Evolutionary conservation across 2,329 filamentous ascomycete species (phyloP).

Genomic region (Clonostachys chloroleuca): DNA sequence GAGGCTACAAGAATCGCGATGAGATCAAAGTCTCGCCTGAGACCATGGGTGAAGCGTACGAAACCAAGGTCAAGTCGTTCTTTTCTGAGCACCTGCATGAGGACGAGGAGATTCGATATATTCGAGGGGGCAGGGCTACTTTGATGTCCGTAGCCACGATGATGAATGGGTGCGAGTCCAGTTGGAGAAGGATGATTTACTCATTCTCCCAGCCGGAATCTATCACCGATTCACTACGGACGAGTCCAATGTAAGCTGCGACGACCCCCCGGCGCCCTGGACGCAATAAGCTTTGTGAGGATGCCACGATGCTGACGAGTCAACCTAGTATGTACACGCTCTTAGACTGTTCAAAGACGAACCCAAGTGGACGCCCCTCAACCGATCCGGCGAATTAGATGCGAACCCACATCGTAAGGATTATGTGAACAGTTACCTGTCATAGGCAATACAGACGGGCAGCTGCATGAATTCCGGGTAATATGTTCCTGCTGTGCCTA

Average conservation of each 20-base stretch:
- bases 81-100: slow-evolving; percentile 96
- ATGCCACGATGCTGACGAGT: neutral
- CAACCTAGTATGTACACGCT: slow-evolving; percentile 80
- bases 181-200: slow-evolving; percentile 82
- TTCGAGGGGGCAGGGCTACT: slow-evolving; percentile 87
- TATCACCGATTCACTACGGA: slow-evolving; percentile 98
- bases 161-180: slow-evolving; percentile 88
- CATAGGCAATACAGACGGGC: neutral
- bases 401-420: slow-evolving; percentile 72
- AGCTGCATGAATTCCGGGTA: no score
- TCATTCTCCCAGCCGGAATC: slow-evolving; percentile 91
- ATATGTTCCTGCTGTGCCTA: no score
- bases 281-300: neutral
- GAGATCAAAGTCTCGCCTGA: slow-evolving; percentile 84
- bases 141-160: slow-evolving; percentile 79
- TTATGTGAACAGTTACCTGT: slow-evolving; percentile 58
- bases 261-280: neutral
- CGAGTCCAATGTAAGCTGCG: slow-evolving; percentile 69
- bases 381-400: slow-evolving; percentile 74
- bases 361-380: slow-evolving; percentile 95
- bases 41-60: slow-evolving; percentile 82
- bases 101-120: slow-evolving; percentile 97
- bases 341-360: slow-evolving; percentile 98
- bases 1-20: slow-evolving; percentile 92
- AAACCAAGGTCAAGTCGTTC: slow-evolving; percentile 90